Percentiles rank a stretch among this genome's conserved stretches.
Conservation (phyloP, 148 eudicot genomes). For the Oxyria digyna region DNA sequence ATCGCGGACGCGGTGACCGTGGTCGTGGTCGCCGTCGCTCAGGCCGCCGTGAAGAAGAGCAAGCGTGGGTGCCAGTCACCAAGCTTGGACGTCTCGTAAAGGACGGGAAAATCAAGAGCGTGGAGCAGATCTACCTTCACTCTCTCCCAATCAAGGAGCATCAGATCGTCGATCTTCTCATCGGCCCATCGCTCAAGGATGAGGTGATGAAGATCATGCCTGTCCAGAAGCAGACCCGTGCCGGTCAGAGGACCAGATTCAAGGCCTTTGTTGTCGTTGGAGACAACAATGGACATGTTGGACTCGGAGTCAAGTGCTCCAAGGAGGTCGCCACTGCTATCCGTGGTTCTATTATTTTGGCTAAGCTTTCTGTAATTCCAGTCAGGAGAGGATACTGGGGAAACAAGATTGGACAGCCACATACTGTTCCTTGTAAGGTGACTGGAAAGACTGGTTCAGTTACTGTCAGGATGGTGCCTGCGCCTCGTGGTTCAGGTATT, state of each 20-base stretch:
- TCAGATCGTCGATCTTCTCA: slow-evolving; percentile 50
- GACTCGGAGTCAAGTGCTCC: slow-evolving; percentile 71
- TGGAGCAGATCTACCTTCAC: slow-evolving; percentile 78
- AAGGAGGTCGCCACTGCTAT: slow-evolving; percentile 85
- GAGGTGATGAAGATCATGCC: slow-evolving; percentile 97
- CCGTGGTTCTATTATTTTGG: slow-evolving; percentile 64
- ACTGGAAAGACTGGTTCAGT: slow-evolving; percentile 88
- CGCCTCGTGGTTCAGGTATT: slow-evolving; percentile 79
- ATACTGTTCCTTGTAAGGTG: slow-evolving; percentile 80
- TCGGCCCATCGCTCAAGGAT: slow-evolving; percentile 48
- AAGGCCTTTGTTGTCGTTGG: slow-evolving; percentile 89
- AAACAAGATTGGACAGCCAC: slow-evolving; percentile 77
- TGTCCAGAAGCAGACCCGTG: slow-evolving; percentile 89
- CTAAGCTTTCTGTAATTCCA: slow-evolving; percentile 67
- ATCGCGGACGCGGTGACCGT: slow-evolving; percentile 36
- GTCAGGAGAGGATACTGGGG: slow-evolving; percentile 90
- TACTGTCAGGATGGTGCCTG: slow-evolving; percentile 74
- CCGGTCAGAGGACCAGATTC: slow-evolving; percentile 76
- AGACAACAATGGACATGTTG: slow-evolving; percentile 62
- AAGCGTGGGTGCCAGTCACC: slow-evolving; percentile 69
- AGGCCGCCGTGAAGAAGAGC: slow-evolving; percentile 54
- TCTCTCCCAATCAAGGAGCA: slow-evolving; percentile 75
- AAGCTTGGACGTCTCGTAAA: slow-evolving; percentile 64
- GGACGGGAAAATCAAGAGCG: slow-evolving; percentile 34
- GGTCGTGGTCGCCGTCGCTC: slow-evolving; percentile 57